Base-by-base conservation (phyloP, 139 green algal species). In the Auxenochlorella pyrenoidosa region DNA sequence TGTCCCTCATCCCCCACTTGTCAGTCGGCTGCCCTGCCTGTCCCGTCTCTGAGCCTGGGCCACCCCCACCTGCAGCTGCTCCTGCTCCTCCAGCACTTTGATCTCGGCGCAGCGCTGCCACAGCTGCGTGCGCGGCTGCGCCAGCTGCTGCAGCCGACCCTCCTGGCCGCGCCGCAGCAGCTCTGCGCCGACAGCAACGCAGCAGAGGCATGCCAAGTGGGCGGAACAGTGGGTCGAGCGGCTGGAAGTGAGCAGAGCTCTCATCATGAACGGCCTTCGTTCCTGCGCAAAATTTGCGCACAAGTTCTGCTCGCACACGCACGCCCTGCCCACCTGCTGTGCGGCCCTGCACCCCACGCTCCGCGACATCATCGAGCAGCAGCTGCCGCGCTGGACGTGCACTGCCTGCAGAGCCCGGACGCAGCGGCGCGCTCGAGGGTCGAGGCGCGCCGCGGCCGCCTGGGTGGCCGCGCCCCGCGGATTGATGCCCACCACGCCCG, bases 21-120 rank as follows among this genome's bases (percentile, higher is more conserved):
- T 24, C 18, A 28, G 54, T 26, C 54, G 16, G 54, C 54, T 24
- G 54, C 54, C 54, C 15, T 26, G 54, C 54, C 54, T 26, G 54
- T 13, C 16, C 2, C 2, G 10, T 24, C 16, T 13, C 54, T 24
- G 13, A 22, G 54, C 54, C 54, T 26, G 54, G 54, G 54, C 54
- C 54, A 2, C 54, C 15, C 15, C 54, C 32, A 85, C 86, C 68
- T 82, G 71, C 75, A 92, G 76, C 75, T 92, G 59, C 26, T 80
- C 81, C 30, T 63, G 60, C 51, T 79, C 75, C 76, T 90, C 82
- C 36, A 87, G 63, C 43, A 70, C n/a, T 77, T 82, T 84, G n/a
- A 71, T 60, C 58, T 47, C 15, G 0, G 89, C 89, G 70, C 86
- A 90, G 41, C 80, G 86, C 63, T 90, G 78, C 89, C 89, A 92